Evolutionary conservation across 495 filamentous ascomycete species (phyloP).

Genomic region (Lichenothelia convexa): DNA sequence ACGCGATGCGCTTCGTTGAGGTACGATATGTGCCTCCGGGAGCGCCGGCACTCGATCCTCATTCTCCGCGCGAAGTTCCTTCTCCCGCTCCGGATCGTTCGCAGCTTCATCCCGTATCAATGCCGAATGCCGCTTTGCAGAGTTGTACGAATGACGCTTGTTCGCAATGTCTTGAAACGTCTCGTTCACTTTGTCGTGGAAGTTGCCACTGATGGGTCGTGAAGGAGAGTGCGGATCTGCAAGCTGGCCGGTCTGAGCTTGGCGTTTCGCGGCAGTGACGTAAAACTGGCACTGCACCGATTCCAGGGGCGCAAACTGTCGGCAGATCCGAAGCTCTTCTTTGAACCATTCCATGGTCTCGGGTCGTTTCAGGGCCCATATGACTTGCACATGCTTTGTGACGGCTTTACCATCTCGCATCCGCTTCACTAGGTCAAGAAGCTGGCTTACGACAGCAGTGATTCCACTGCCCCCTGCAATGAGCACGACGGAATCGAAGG

Average conservation of each 20-base stretch:
- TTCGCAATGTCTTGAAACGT: conserved; percentile 63
- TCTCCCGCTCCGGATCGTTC: conserved; percentile 60
- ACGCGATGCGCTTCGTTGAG: conserved; percentile 13
- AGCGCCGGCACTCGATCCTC: conserved; percentile 70
- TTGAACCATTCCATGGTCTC: conserved; percentile 98
- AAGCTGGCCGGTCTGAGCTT: conserved; percentile 20
- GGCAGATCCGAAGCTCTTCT: conserved; percentile 79
- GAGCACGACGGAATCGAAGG: conserved; percentile 82
- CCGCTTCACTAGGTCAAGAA: conserved; percentile 80
- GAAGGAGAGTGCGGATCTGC: conserved; percentile 29
- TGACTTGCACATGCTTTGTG: conserved; percentile 70
- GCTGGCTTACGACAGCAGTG: conserved; percentile 77
- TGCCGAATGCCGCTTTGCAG: conserved; percentile 43
- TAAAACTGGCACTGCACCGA: conserved; percentile 86
- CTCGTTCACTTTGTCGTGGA: conserved; percentile 71
- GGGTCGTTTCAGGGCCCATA: conserved; percentile 77
- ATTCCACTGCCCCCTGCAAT: conserved; percentile 91
- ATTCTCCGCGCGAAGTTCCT: conserved; percentile 65
- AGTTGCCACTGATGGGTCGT: conserved; percentile 43
- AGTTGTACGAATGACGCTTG: conserved; percentile 28
- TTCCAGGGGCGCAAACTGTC: conserved; percentile 66
- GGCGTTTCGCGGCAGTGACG: conserved; percentile 56
- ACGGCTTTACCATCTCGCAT: conserved; percentile 88
- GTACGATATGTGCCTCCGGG: conserved; percentile 33
- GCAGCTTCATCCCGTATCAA: conserved; percentile 63